Evolutionary conservation across 345 rosid genomes (phyloP), one percentile per base, ranked within the genome.

Genomic region (Sapria himalayana): DNA sequence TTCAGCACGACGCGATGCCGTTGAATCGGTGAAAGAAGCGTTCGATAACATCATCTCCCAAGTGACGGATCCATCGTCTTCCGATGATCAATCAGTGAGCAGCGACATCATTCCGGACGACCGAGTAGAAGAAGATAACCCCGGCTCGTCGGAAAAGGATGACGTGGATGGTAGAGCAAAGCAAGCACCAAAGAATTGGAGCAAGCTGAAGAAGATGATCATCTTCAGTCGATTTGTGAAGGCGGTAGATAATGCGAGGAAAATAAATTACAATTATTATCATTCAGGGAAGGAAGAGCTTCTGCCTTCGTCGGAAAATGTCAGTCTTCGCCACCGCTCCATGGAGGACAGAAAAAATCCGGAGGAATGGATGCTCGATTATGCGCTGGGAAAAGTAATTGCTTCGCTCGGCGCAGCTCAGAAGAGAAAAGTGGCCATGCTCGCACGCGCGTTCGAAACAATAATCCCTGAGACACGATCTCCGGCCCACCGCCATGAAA

Each of bases 311-410:
- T 65, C 81, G 2, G 92, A 79, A 48, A 82, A 56, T 35, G 84
- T 89, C 53, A 56, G 48, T 32, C 56, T 89, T 13, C 71, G 77
- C 69, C 81, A 62, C 59, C 91, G 65, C 59, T 69, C 54, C 48
- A 52, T 49, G 46, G 66, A 54, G 31, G 82, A 64, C 51, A 74
- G 66, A 54, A 79, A 67, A 61, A 65, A 60, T 39, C 52, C 63
- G 0, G 98, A 79, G 20, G 93, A 79, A 52, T 89, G 94, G 89
- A 84, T 82, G 93, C 76, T 82, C 9, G 93, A 89, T 59, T 58
- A 65, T 46, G 69, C 93, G 20, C 78, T 89, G 50, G 91, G 65
- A 64, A 69, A 49, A 39, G 95, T 72, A 22, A 86, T 89, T 49
- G 58, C 93, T 2, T 65, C 64, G 56, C 71, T 89, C 40, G 79